Base-by-base conservation (phyloP, 2,329 filamentous ascomycete species). In the Myriosclerotinia scirpicola region DNA sequence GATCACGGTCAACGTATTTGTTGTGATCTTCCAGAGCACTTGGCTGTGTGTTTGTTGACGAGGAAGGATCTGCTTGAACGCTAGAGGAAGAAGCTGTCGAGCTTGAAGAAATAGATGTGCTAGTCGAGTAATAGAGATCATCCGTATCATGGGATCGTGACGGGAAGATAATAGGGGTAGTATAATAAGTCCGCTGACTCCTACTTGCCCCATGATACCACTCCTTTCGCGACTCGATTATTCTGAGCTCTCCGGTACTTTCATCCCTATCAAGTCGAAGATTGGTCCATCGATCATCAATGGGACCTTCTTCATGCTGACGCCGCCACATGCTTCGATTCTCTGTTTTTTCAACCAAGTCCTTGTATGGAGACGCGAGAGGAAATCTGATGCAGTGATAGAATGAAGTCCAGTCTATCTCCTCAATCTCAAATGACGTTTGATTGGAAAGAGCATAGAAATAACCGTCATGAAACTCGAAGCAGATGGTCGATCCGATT, bases 271-370 rank as follows among this genome's bases (percentile, higher is more conserved):
- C 82, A 1, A 93, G 78, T 5, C 83, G 83, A 4, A 93, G 78
- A 67, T 87, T 85, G 0, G 85, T 89, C 90, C 90, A 93, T 3
- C 88, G 84, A 71, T 92, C 87, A 70, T 93, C 89, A 20, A 92
- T 86, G 0, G 88, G 85, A 0, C 90, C 90, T 75, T 93, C 90
- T 38, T 79, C 79, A 71, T 91, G 87, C 60, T 89, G 82, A 20
- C 90, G 84, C 9, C 90, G 82, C 84, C 87, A 92, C 54, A 88
- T 81, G 26, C 79, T 78, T 54, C 76, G 73, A 65, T 81, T 81
- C n/a, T 79, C 78, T 68, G 79, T 78, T 46, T 76, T 75, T 69
- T 83, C 78, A n/a, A 81, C 70, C 9, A 73, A 75, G 1, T 75
- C 75, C 11, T 75, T 72, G 38, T 78, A 76, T n/a, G 82, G 80